These are phyloP conservation scores for Quercus wislizeni DNA, from an alignment of 306 rosid genomes.

Conservation along the genomic window DNA sequence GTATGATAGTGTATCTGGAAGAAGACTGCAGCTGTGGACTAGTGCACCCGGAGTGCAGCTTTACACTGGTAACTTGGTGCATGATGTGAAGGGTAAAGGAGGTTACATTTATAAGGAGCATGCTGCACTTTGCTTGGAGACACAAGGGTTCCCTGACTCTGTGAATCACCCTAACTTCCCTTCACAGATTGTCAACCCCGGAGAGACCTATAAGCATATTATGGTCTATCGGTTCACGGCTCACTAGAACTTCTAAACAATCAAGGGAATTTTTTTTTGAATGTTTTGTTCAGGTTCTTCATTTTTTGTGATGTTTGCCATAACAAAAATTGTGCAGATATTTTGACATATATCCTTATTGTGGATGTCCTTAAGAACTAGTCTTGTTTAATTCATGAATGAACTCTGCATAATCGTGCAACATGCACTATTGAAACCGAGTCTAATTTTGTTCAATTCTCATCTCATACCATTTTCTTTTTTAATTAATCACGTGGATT, in stretches of 20 bases:
- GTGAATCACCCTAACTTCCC: conserved; percentile 57
- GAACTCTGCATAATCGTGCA: no score
- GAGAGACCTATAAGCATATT: conserved; percentile 47
- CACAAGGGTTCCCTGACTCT: conserved; percentile 65
- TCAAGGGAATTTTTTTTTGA: no score
- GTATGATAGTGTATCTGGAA: conserved; percentile 44
- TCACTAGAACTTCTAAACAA: neutral
- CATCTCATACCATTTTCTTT: no score
- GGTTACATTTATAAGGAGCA: conserved; percentile 31
- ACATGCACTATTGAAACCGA: no score
- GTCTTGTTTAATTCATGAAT: no score
- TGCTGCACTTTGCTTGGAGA: conserved; percentile 54
- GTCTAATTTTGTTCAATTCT: no score
- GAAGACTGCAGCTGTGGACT: conserved; percentile 69
- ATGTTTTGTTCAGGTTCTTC: neutral
- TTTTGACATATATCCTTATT: no score
- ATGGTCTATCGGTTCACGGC: conserved; percentile 63
- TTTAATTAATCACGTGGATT: no score
- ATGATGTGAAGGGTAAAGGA: conserved; percentile 41
- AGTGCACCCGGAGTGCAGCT: conserved; percentile 56
- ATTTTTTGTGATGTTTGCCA: no score
- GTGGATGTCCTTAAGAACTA: no score
- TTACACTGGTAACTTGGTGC: conserved; percentile 44
- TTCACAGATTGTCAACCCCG: conserved; percentile 50
- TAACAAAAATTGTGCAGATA: no score